A percentile compares a stretch with the other conserved stretches of the same genome.
Conservation (phyloP, 2,329 filamentous ascomycete species). For the Aspergillus ruber region DNA sequence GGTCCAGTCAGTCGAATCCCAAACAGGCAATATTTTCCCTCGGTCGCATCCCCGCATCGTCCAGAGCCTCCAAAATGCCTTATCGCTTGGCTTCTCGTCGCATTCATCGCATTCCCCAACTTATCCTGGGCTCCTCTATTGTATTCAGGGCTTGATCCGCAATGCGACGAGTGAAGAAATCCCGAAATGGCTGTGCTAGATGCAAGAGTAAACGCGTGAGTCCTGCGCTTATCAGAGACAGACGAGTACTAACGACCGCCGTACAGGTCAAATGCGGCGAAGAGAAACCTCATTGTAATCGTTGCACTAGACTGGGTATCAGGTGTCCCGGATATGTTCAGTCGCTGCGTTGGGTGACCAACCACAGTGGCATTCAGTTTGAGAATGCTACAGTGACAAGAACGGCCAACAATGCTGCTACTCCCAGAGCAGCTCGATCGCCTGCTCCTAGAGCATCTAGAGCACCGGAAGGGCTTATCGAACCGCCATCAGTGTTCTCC, state of each 20-base stretch:
- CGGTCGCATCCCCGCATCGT: background rate
- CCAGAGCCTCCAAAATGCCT: background rate
- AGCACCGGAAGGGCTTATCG: background rate
- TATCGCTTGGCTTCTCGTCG: background rate
- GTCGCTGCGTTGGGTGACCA: slow-evolving; percentile 33
- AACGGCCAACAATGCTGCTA: background rate
- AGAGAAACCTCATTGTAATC: slow-evolving; percentile 32
- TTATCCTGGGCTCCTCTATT: background rate
- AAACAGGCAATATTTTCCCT: background rate
- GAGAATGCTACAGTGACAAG: background rate
- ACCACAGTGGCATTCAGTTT: slow-evolving; percentile 11
- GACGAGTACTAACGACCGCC: slow-evolving; percentile 1
- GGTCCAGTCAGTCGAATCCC: background rate
- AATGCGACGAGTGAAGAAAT: slow-evolving; percentile 38
- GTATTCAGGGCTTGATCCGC: background rate
- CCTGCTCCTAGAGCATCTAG: background rate
- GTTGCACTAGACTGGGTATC: slow-evolving; percentile 32
- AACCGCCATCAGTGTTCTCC: background rate
- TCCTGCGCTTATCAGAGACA: slow-evolving; percentile 2
- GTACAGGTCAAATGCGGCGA: slow-evolving; percentile 36
- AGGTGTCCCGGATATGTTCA: slow-evolving; percentile 33
- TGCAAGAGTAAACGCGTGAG: slow-evolving; percentile 37
- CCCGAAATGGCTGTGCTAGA: slow-evolving; percentile 36
- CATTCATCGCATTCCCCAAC: background rate
- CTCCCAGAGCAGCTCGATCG: background rate